Conservation (phyloP, 352 stramenopile species). For the Phytopythium cucurbitacearum region DNA sequence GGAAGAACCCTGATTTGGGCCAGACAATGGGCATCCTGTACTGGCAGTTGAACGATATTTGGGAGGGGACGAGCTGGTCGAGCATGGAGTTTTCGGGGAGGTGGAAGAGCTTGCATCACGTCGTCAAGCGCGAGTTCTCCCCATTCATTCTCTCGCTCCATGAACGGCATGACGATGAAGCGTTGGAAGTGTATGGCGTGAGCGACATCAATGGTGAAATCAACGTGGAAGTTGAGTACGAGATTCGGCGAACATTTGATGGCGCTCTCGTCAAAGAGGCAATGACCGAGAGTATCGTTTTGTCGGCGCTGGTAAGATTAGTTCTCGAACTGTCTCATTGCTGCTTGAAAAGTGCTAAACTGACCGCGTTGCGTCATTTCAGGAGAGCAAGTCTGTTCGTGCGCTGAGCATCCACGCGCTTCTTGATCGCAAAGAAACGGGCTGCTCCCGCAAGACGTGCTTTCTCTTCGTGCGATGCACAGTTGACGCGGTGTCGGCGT, state of each 20-base stretch:
- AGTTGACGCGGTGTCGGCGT: slow-evolving; percentile 12
- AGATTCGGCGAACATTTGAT: slow-evolving; percentile 32
- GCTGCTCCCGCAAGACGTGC: slow-evolving; percentile 42
- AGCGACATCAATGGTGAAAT: slow-evolving; percentile 42
- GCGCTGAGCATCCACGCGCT: slow-evolving; percentile 23
- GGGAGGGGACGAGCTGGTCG: slow-evolving; percentile 84
- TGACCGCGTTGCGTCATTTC: slow-evolving; percentile 3
- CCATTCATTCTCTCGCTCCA: slow-evolving; percentile 56
- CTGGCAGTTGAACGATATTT: slow-evolving; percentile 89
- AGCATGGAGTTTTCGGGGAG: slow-evolving; percentile 76
- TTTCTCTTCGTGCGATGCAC: slow-evolving; percentile 46
- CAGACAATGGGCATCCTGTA: slow-evolving; percentile 83
- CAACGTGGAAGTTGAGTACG: slow-evolving; percentile 31
- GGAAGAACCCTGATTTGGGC: slow-evolving; percentile 39
- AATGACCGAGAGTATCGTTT: slow-evolving; percentile 12
- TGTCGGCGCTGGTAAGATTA: slow-evolving; percentile 33
- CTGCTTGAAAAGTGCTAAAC: not conserved
- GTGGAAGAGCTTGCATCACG: slow-evolving; percentile 83
- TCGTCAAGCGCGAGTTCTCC: slow-evolving; percentile 62
- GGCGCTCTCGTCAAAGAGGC: slow-evolving; percentile 43
- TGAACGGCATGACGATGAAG: slow-evolving; percentile 10
- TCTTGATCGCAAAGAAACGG: slow-evolving; percentile 24
- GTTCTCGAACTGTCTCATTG: not conserved
- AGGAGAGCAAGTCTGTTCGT: slow-evolving; percentile 32
- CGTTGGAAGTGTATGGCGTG: slow-evolving; percentile 37